Conservation (phyloP, 2,329 filamentous ascomycete genomes). For the Epichloe gansuensis region DNA sequence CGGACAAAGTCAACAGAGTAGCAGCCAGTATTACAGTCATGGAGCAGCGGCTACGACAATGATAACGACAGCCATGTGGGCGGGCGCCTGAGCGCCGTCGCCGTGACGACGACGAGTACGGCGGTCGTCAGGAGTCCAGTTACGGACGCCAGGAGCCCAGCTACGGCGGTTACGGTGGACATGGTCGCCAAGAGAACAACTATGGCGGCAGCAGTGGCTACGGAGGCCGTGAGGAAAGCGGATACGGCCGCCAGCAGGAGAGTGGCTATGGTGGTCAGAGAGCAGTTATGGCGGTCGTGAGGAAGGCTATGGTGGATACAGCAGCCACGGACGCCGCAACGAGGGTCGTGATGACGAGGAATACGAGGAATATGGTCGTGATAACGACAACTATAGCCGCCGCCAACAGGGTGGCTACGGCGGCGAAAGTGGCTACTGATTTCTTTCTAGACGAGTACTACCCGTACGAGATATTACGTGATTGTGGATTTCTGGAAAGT, state of each 20-base stretch:
- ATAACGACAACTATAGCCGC: slow-evolving; percentile 4
- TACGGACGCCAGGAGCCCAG: slow-evolving; percentile 10
- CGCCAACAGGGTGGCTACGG: slow-evolving; percentile 17
- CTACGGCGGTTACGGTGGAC: slow-evolving; percentile 13
- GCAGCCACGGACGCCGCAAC: slow-evolving; percentile 8
- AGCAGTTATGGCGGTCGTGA: slow-evolving; percentile 12
- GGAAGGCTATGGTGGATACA: slow-evolving; percentile 11
- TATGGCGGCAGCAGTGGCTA: slow-evolving; percentile 8
- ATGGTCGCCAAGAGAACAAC: slow-evolving; percentile 5
- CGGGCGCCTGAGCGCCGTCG: slow-evolving; percentile 5
- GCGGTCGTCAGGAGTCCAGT: slow-evolving; percentile 12
- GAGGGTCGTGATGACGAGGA: not conserved
- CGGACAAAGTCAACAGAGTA: slow-evolving; percentile 42
- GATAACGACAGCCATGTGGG: slow-evolving; percentile 14
- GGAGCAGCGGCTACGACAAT: slow-evolving; percentile 18
- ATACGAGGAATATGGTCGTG: slow-evolving; percentile 3
- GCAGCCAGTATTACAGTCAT: slow-evolving; percentile 43
- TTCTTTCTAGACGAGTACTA: too few species aligned
- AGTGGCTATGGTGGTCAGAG: slow-evolving; percentile 7
- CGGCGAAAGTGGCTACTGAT: slow-evolving; percentile 10
- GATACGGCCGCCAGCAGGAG: slow-evolving; percentile 9
- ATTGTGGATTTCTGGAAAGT: too few species aligned
- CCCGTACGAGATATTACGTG: too few species aligned
- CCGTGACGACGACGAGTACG: slow-evolving; percentile 7
- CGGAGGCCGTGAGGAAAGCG: slow-evolving; percentile 7